Conservation (phyloP, 441 rosid species). For the Jatropha podagrica region DNA sequence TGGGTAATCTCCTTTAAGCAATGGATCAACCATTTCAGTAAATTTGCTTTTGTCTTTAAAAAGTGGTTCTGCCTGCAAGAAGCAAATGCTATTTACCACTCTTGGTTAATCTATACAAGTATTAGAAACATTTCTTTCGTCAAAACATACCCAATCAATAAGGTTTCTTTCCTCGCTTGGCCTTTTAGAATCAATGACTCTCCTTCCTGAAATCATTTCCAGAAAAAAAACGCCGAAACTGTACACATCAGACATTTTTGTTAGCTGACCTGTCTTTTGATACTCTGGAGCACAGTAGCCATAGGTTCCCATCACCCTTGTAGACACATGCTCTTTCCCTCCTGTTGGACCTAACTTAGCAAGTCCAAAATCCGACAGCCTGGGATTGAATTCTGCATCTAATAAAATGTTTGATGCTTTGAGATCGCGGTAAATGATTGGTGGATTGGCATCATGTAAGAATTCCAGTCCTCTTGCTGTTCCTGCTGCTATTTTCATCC, state of each 20-base stretch:
- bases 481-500: slow-evolving; percentile 80
- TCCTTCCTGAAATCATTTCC: slow-evolving; percentile 84
- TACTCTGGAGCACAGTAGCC: slow-evolving; percentile 92
- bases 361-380: slow-evolving; percentile 89
- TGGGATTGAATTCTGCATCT: slow-evolving; percentile 69
- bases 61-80: slow-evolving; percentile 66
- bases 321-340: slow-evolving; percentile 69
- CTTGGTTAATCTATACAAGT: not conserved
- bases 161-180: slow-evolving; percentile 73
- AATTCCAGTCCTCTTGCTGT: slow-evolving; percentile 86
- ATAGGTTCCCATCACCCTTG: slow-evolving; percentile 93
- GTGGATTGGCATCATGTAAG: slow-evolving; percentile 80
- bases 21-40: slow-evolving; percentile 70
- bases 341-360: slow-evolving; percentile 89
- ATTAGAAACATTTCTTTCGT: not conserved
- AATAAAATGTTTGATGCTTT: slow-evolving; percentile 82
- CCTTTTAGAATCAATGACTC: slow-evolving; percentile 67
- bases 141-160: slow-evolving; percentile 63
- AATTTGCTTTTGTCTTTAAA: slow-evolving; percentile 69
- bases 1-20: slow-evolving; percentile 60
- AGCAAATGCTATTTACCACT: not conserved
- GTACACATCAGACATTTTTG: slow-evolving; percentile 75
- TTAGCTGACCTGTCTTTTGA: slow-evolving; percentile 69
- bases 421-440: slow-evolving; percentile 84
- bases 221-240: slow-evolving; percentile 87